Evolutionary conservation across 805 yeast species (phyloP).

Genomic region (Saccharomycopsis oosterbeekiorum): DNA sequence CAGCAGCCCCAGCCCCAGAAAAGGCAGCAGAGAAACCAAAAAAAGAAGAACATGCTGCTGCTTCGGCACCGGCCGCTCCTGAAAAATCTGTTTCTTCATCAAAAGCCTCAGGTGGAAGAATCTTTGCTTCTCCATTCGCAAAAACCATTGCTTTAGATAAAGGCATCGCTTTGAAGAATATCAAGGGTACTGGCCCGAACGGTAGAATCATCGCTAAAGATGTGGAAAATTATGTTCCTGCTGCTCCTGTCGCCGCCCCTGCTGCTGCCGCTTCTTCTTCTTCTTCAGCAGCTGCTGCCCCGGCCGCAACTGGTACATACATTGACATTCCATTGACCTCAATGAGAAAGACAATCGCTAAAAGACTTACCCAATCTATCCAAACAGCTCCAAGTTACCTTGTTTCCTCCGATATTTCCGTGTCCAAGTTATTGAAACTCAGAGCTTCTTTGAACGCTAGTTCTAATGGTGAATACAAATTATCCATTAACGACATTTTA

Average conservation of each 20-base stretch:
- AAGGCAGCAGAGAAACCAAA: slow-evolving; percentile 20
- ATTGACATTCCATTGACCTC: slow-evolving; percentile 78
- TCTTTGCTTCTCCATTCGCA: slow-evolving; percentile 92
- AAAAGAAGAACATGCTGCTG: slow-evolving; percentile 14
- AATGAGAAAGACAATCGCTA: slow-evolving; percentile 92
- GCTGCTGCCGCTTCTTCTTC: slow-evolving; percentile 35
- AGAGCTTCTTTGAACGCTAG: slow-evolving; percentile 81
- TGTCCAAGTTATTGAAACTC: slow-evolving; percentile 81
- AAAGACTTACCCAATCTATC: slow-evolving; percentile 79
- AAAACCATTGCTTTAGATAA: slow-evolving; percentile 86
- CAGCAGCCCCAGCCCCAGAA: slow-evolving; percentile 28
- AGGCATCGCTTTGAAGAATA: slow-evolving; percentile 76
- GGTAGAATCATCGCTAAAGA: slow-evolving; percentile 92
- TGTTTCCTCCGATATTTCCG: slow-evolving; percentile 80
- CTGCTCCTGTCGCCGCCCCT: slow-evolving; percentile 27
- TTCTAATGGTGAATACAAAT: slow-evolving; percentile 77
- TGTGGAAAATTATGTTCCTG: slow-evolving; percentile 53
- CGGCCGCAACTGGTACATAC: slow-evolving; percentile 46
- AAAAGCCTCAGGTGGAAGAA: slow-evolving; percentile 48
- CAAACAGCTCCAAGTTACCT: slow-evolving; percentile 85
- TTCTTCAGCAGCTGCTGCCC: slow-evolving; percentile 38
- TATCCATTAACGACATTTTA: slow-evolving; percentile 89
- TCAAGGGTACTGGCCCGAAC: slow-evolving; percentile 89
- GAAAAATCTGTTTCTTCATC: slow-evolving; percentile 27
- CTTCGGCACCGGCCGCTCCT: slow-evolving; percentile 20